phyloP scores from a whole-genome alignment of 148 eudicot genomes.

The Talinum fruticosum region DNA sequence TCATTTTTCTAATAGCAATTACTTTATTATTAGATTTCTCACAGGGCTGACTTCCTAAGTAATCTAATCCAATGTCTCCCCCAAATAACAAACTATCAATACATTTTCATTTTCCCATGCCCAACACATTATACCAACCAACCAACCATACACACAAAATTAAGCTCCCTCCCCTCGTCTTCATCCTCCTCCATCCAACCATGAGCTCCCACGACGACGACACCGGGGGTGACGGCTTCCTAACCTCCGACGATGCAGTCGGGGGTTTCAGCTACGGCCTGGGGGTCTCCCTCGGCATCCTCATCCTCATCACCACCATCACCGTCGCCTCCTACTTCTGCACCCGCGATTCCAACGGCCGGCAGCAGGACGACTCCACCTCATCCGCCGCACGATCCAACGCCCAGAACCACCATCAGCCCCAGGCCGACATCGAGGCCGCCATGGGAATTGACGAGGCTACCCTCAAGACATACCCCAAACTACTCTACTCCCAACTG shows the following conservation, averaged over 20 bases:
- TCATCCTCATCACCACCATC: constrained; percentile 74
- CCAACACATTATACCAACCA: neutral
- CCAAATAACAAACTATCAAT: neutral
- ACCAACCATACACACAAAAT: neutral
- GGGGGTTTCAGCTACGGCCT: constrained; percentile 83
- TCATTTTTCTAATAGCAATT: too few species aligned
- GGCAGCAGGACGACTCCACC: neutral
- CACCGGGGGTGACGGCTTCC: constrained; percentile 24
- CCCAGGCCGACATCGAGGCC: constrained; percentile 4
- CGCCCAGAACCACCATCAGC: neutral
- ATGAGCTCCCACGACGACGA: neutral
- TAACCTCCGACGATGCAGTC: constrained; percentile 30
- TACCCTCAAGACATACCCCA: constrained; percentile 66
- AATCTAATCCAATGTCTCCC: neutral
- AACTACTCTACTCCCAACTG: constrained; percentile 47
- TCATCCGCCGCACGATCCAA: neutral
- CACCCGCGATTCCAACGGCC: constrained; percentile 38
- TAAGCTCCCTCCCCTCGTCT: neutral
- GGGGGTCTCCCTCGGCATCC: constrained; percentile 77
- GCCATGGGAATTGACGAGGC: constrained; percentile 60
- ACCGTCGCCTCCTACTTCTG: constrained; percentile 85
- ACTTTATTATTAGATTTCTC: neutral
- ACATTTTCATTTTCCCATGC: neutral
- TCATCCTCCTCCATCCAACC: neutral
- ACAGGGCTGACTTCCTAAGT: neutral